These are phyloP conservation scores for Chaetoceros tenuissimus DNA, from an alignment of 108 stramenopile genomes.

Conservation along the genomic window DNA sequence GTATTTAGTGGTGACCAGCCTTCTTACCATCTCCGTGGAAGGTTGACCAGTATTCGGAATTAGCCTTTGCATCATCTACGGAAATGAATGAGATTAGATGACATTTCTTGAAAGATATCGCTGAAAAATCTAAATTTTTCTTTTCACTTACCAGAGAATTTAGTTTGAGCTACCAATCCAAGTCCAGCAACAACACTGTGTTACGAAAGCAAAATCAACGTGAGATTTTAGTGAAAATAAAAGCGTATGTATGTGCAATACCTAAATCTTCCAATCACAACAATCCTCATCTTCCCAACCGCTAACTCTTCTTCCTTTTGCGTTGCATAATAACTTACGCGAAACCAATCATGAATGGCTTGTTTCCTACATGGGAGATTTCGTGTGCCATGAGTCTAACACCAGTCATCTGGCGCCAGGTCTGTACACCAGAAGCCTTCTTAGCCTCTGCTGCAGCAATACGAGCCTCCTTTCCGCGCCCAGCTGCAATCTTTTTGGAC, in stretches of 20 bases:
- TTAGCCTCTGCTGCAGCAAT: conserved; percentile 37
- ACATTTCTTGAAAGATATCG: too few species aligned
- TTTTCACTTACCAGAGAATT: not conserved
- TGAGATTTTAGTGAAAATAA: too few species aligned
- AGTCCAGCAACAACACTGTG: not conserved
- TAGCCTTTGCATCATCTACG: conserved; percentile 6
- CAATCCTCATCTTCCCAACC: not conserved
- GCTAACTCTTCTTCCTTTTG: not conserved
- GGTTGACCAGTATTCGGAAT: conserved; percentile 14
- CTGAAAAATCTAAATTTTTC: too few species aligned
- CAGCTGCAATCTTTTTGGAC: conserved; percentile 60
- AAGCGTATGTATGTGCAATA: too few species aligned
- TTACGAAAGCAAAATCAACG: not conserved
- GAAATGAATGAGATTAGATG: not conserved
- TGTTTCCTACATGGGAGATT: conserved; percentile 61
- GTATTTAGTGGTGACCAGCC: not conserved
- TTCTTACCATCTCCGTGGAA: conserved; percentile 12
- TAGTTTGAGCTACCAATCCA: not conserved
- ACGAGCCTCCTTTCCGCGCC: conserved; percentile 57
- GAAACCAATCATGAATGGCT: conserved; percentile 73
- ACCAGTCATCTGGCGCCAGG: conserved; percentile 81
- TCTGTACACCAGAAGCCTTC: conserved; percentile 39
- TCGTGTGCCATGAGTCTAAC: conserved; percentile 62
- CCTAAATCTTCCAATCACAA: too few species aligned
- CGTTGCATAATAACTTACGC: conserved; percentile 26